These are phyloP conservation scores for Nymphaea colorata DNA, from an alignment of 164 flowering plant genomes.

Conservation along the genomic window DNA sequence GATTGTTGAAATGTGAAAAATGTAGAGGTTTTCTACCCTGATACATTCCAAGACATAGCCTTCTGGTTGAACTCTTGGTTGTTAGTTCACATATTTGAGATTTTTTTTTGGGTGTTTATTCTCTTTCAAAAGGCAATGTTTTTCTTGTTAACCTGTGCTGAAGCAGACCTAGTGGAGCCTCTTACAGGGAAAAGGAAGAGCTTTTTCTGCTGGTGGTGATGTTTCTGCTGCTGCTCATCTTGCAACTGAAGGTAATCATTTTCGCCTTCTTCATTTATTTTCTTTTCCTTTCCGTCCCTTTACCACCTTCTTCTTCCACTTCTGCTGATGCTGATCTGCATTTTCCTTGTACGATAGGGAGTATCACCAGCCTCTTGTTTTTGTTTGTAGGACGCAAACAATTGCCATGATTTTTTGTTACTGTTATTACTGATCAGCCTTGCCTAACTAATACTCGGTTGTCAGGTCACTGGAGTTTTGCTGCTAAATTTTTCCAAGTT, in stretches of 20 bases:
- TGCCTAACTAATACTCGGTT: neutral
- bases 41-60: neutral
- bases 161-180: too few species aligned
- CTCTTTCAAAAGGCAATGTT: too few species aligned
- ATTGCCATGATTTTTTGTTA: neutral
- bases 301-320: too few species aligned
- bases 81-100: too few species aligned
- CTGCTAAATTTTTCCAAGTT: conserved; percentile 14
- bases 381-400: neutral
- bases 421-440: neutral
- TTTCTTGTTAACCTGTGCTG: too few species aligned
- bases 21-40: neutral
- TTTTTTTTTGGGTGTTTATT: too few species aligned
- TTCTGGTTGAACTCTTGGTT: too few species aligned
- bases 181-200: conserved; percentile 56
- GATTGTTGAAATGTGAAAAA: neutral
- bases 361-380: neutral
- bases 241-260: conserved; percentile 21
- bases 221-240: conserved; percentile 9
- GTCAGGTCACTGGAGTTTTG: conserved; percentile 25
- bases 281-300: too few species aligned
- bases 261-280: neutral
- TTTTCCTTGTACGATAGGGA: neutral
- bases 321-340: too few species aligned
- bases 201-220: conserved; percentile 20